Evolutionary conservation across 2,329 filamentous ascomycete genomes (phyloP), one percentile per base, ranked within the genome.

Genomic region (Penicillium decumbens): DNA sequence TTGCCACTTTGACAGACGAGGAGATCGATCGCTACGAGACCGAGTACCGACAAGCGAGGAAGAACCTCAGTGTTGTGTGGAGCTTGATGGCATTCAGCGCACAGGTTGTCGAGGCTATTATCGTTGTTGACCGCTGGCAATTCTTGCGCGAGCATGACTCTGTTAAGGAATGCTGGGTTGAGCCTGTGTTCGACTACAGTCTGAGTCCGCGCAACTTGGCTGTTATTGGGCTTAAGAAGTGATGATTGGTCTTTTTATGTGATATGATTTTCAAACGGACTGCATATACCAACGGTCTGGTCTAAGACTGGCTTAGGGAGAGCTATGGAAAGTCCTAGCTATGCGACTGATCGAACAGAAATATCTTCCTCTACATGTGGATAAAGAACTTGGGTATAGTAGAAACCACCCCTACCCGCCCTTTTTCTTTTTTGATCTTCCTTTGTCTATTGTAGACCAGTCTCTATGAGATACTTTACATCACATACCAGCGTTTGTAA

Each of bases 31-130:
- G 60, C 12, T 98, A 97, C 66, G 85, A 88, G 62, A 63, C 66
- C 8, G 66, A 71, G 37, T 96, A 86, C 69, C 67, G 68, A 27
- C 76, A 77, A 33, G 77, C 85, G 47, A 89, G 87, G 73, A 87
- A 89, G 60, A 87, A 96, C 64, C 73, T 98, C 33, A 89, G 87
- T 63, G 80, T 95, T 6, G 82, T 95, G 51, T 98, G 93, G 93
- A 89, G 83, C 59, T 69, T 98, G 62, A 98, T 98, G 92, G 91
- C 93, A 1, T 96, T 95, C 63, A 95, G 89, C 67, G 91, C 92
- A 2, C 83, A 83, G 18, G 86, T 95, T 3, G 84, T 95, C 2
- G 93, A 98, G 75, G 89, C 89, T 28, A 75, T 95, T 51, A 92
- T 98, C 61, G 89, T 95, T 44, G 82, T 86, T 40, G 93, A 98